These are phyloP conservation scores for Solanum etuberosum DNA, from an alignment of 257 asterid species.

Conservation along the genomic window DNA sequence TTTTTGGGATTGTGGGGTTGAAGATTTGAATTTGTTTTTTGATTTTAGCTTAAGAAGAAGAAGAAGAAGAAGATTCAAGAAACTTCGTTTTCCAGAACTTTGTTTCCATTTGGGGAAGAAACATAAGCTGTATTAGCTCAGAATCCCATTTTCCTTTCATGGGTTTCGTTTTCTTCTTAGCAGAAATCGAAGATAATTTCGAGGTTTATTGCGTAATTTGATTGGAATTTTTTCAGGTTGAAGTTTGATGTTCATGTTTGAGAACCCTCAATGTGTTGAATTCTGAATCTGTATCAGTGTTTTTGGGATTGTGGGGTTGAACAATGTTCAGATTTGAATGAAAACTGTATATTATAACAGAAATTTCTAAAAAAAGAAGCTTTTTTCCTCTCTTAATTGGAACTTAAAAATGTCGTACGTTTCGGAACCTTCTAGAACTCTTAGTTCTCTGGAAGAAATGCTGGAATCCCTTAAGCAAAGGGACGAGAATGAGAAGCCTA, in stretches of 20 bases:
- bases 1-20: not conserved
- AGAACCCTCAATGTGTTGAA: not conserved
- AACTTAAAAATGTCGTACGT: constrained; percentile 36
- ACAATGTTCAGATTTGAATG: not conserved
- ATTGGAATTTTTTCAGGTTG: not conserved
- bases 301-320: not conserved
- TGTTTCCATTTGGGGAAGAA: not conserved
- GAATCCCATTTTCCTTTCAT: not conserved
- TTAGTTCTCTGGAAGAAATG: constrained; percentile 95
- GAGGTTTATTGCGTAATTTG: not conserved
- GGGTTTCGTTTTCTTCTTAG: not conserved
- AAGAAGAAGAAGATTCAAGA: not conserved
- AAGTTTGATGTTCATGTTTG: not conserved
- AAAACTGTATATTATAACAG: not conserved
- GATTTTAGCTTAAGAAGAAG: not conserved
- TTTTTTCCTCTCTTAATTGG: not conserved
- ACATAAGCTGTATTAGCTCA: not conserved
- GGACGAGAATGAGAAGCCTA: constrained; percentile 47
- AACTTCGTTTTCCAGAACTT: not conserved
- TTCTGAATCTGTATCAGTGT: not conserved
- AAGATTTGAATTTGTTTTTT: not conserved
- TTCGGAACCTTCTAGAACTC: constrained; percentile 41
- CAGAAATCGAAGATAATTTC: not conserved
- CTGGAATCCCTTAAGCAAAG: constrained; percentile 64
- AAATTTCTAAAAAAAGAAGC: not conserved